Evolutionary conservation across 2,329 filamentous ascomycete genomes (phyloP).

Genomic region (Aspergillus sp.): DNA sequence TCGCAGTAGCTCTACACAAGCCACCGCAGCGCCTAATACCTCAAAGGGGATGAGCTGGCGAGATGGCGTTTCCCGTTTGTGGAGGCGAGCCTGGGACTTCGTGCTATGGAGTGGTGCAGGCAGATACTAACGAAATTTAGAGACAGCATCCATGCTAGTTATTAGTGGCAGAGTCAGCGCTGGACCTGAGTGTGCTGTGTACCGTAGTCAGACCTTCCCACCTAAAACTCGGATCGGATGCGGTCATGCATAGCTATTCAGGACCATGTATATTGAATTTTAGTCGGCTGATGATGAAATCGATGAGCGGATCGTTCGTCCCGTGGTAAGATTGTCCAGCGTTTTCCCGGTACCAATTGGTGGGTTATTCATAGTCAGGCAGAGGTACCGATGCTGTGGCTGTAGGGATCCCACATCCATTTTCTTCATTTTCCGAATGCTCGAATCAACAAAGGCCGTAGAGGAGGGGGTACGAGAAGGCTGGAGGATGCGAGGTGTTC

Average conservation of each 20-base stretch:
- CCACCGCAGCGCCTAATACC: not conserved
- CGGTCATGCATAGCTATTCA: not conserved
- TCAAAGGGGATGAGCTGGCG: not conserved
- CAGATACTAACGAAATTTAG: not conserved
- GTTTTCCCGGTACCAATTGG: not conserved
- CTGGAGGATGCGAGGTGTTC: not conserved
- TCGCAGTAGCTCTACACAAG: not conserved
- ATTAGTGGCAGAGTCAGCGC: not conserved
- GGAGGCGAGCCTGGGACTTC: not conserved
- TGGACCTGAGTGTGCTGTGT: not conserved
- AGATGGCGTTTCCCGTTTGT: not conserved
- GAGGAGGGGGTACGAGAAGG: not conserved
- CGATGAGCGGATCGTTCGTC: not conserved
- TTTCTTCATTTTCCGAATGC: not conserved
- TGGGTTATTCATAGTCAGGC: not conserved
- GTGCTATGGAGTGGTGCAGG: not conserved
- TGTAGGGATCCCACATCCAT: not conserved
- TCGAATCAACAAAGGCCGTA: not conserved
- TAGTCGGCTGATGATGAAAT: not conserved
- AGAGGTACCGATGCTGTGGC: not conserved
- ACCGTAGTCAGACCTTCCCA: not conserved
- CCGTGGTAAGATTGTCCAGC: not conserved
- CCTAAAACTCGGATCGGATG: not conserved
- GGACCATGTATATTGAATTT: not conserved
- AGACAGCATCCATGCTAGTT: not conserved